Evolutionary conservation across 768 basidiomycete genomes (phyloP), one percentile per base, ranked within the genome.

Genomic region (Panaeolus cyanescens): DNA sequence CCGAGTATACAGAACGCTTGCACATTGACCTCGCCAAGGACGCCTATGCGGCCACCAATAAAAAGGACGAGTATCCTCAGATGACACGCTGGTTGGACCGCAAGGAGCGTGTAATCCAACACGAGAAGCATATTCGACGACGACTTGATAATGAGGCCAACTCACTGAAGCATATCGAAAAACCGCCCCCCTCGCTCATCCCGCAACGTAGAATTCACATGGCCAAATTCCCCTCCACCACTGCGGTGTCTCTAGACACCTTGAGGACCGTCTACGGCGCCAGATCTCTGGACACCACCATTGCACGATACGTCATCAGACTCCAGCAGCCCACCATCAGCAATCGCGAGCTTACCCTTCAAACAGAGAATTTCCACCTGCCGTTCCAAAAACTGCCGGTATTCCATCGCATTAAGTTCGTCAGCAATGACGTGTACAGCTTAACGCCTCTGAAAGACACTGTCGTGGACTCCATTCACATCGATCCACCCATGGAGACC

Each of bases 371-470:
- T n/a, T n/a, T n/a, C n/a, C n/a, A n/a, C n/a, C n/a, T n/a, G n/a
- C n/a, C n/a, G n/a, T n/a, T n/a, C n/a, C n/a, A n/a, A n/a, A n/a
- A n/a, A n/a, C n/a, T 81, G 1, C 63, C 72, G 0, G 69, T 76
- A 2, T 82, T 64, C 54, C 74, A 80, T 62, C 71, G 68, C 13
- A 69, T 79, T 36, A 77, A 77, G 59, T 78, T 75, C 61, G 62
- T 60, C 39, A 40, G 62, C 19, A 31, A 50, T 1, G 72, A 76
- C 37, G 42, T 66, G 50, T 45, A 50, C 15, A 32, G 39, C 19
- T 5, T 53, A 7, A 45, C 42, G 36, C 59, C 59, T 31, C 42
- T 56, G 4, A 59, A 61, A 32, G 56, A 62, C 15, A 65, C 65
- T 15, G 55, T 70, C 12, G 73, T 77, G 62, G 62, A 72, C 4